A percentile compares a stretch with the other conserved stretches of the same genome.
phyloP scores from a whole-genome alignment of 2,329 filamentous ascomycete species.

The Botrytis squamosa region DNA sequence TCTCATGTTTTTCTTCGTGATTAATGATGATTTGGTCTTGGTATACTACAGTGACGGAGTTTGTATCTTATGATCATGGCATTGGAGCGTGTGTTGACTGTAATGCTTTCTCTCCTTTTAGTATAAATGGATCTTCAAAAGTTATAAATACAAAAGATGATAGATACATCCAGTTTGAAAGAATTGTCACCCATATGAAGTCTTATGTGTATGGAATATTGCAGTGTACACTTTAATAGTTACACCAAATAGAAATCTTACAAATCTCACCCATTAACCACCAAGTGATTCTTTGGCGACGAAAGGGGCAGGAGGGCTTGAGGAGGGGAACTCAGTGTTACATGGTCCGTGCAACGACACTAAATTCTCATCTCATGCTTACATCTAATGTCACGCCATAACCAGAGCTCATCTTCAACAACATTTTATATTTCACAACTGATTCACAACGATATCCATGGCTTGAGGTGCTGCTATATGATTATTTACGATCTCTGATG shows the following conservation, averaged over 20 bases:
- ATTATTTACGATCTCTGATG: fast-evolving
- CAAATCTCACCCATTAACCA: neutral
- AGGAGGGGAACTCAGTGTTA: neutral
- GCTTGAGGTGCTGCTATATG: neutral
- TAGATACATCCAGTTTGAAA: neutral
- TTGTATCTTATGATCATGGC: neutral
- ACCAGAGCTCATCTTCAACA: neutral
- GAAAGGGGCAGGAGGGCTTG: neutral
- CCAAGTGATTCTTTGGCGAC: neutral
- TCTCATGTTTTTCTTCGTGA: neutral
- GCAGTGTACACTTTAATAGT: too few species aligned
- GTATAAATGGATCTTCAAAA: neutral
- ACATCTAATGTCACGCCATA: neutral
- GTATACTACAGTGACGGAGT: neutral
- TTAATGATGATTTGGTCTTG: neutral
- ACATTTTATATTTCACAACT: neutral
- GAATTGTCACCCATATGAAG: neutral
- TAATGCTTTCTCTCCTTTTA: neutral
- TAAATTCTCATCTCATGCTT: neutral
- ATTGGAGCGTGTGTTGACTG: neutral
- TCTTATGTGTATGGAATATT: neutral
- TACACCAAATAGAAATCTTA: neutral
- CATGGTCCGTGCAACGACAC: neutral
- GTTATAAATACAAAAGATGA: neutral
- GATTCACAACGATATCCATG: fast-evolving